Evolutionary conservation across 768 basidiomycete genomes (phyloP).

Genomic region (Tulasnella sp.): DNA sequence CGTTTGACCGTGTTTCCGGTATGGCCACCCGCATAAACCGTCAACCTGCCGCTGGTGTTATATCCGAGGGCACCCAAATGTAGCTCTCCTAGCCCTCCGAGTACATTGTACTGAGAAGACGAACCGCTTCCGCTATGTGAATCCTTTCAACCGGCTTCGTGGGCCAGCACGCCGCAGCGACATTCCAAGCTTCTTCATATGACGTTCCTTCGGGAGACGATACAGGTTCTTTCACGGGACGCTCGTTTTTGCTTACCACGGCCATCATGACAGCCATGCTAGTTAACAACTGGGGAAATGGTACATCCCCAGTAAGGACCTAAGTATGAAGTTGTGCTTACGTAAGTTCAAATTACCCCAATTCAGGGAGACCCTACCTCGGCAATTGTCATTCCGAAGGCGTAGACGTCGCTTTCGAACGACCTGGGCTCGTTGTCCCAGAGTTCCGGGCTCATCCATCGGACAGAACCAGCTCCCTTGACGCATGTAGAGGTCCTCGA

Average conservation of each 20-base stretch:
- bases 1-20: no score
- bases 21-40: no score
- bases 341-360: not conserved
- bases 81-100: not conserved
- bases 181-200: not conserved
- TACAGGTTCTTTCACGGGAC: not conserved
- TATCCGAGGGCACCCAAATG: not conserved
- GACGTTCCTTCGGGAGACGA: not conserved
- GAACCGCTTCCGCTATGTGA: not conserved
- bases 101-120: not conserved
- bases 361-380: not conserved
- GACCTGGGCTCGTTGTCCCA: not conserved
- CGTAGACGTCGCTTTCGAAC: slow-evolving; percentile 17
- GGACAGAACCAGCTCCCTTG: slow-evolving; percentile 19
- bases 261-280: not conserved
- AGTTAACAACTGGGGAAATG: not conserved
- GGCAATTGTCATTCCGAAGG: slow-evolving; percentile 21
- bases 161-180: not conserved
- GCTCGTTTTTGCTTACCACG: not conserved
- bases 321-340: not conserved
- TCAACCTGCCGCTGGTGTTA: no score
- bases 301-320: not conserved
- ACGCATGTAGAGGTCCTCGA: not conserved
- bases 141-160: not conserved
- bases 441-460: slow-evolving; percentile 26